phyloP scores from a whole-genome alignment of 495 filamentous ascomycete genomes.

The Xylaria telfairii region DNA sequence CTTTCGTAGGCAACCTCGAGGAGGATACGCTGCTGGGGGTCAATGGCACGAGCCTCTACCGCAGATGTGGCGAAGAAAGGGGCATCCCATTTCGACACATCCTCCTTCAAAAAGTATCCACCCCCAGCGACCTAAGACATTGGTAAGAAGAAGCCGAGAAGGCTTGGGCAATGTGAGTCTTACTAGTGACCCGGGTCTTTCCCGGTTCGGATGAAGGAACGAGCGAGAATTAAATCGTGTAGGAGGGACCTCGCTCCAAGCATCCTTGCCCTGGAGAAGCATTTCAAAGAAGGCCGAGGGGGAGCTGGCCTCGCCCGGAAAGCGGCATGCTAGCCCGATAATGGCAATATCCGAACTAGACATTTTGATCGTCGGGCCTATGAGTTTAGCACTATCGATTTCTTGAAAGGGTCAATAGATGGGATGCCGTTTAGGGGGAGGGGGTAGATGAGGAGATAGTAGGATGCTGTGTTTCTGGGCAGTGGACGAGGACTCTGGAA shows the following conservation, averaged over 20 bases:
- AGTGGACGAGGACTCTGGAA: background rate
- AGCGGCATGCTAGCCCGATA: conserved; percentile 56
- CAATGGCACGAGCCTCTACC: conserved; percentile 36
- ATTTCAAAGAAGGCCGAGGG: conserved; percentile 58
- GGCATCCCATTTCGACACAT: conserved; percentile 46
- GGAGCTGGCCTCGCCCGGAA: conserved; percentile 52
- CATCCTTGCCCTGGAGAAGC: conserved; percentile 42
- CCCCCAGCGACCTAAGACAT: conserved; percentile 33
- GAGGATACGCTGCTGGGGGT: conserved; percentile 38
- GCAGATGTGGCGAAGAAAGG: conserved; percentile 44
- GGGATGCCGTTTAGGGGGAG: conserved; percentile 5
- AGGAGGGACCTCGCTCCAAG: conserved; percentile 53
- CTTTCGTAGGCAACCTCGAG: conserved; percentile 47
- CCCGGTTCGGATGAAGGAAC: conserved; percentile 59
- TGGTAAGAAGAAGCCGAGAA: background rate
- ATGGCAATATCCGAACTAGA: conserved; percentile 42
- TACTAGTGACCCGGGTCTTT: conserved; percentile 1
- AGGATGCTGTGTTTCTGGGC: background rate
- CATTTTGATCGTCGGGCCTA: conserved; percentile 1
- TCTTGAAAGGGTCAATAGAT: conserved; percentile 3
- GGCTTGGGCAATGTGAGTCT: background rate
- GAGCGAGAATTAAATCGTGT: conserved; percentile 65
- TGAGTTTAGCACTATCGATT: conserved; percentile 2
- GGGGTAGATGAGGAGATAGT: background rate
- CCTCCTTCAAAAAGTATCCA: conserved; percentile 44